Evolutionary conservation across 768 basidiomycete genomes (phyloP), one percentile per base, ranked within the genome.

Genomic region (Mycena olivaceomarginata): DNA sequence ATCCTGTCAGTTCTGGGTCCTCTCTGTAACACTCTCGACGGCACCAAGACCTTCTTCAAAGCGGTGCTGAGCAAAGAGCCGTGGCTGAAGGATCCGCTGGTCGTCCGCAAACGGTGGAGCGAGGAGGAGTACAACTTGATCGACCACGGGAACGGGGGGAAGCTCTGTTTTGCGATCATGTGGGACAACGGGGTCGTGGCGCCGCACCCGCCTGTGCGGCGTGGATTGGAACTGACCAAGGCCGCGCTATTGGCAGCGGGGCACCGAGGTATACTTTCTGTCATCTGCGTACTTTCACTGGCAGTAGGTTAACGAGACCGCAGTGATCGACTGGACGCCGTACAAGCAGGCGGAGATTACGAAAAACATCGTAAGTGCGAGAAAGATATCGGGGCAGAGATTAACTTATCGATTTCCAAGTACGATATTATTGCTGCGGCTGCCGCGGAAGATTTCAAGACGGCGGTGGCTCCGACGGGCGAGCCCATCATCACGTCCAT

Each of bases 1-100:
- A 80, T 95, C 39, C 86, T 86, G 5, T 94, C 95, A 3, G 94
- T 96, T 40, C 87, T 96, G 12, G 96, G 96, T 0, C 96, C 96
- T 5, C 86, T 96, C 67, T 86, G 91, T 2, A 87, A 85, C 57
- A 91, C 91, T 43, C 77, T 96, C 63, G 85, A 82, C 11, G 94
- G 90, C 20, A 83, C 97, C 71, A 93, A 92, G 81, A 78, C 84
- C 0, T 96, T 97, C 84, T 90, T 91, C 83, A 89, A 93, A 82
- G 89, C 91, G 0, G 90, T 97, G 25, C 80, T 94, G 18, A 90
- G 88, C 77, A 81, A 86, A 37, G 86, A 90, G 75, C 93, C 95
- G 5, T 96, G 96, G 95, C 80, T 88, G 4, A 89, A 85, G 71
- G 96, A 96, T 80, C 93, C 95, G 8, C 80, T 91, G 72, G 89